These are phyloP conservation scores for Tolypocladium guangdongense DNA, from an alignment of 2,329 filamentous ascomycete species.

Conservation along the genomic window DNA sequence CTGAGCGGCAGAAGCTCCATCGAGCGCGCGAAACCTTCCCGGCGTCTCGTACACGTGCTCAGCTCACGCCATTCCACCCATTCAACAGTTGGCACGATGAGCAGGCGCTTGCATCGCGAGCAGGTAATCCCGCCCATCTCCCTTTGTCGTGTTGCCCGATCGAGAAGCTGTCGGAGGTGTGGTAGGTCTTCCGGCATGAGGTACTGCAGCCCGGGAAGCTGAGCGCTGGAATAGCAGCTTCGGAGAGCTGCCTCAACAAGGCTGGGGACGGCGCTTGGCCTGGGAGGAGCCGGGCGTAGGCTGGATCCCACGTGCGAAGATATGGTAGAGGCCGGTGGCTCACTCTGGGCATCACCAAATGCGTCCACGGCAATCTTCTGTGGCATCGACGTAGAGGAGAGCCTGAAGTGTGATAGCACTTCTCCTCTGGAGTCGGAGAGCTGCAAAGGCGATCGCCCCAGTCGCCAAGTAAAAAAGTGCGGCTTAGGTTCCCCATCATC, in stretches of 20 bases:
- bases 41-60: slow-evolving; percentile 5
- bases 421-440: slow-evolving; percentile 17
- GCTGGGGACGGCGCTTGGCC: slow-evolving; percentile 31
- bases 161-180: slow-evolving; percentile 29
- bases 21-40: not conserved
- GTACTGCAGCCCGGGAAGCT: slow-evolving; percentile 29
- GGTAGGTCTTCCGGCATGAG: slow-evolving; percentile 31
- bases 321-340: not conserved
- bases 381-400: slow-evolving; percentile 12
- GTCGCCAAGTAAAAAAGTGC: slow-evolving; percentile 11
- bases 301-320: slow-evolving; percentile 1
- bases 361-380: slow-evolving; percentile 12
- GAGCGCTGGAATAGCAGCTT: slow-evolving; percentile 31
- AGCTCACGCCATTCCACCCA: slow-evolving; percentile 54
- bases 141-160: slow-evolving; percentile 27
- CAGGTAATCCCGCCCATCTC: slow-evolving; percentile 40
- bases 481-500: slow-evolving; percentile 1
- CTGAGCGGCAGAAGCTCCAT: slow-evolving; percentile 15
- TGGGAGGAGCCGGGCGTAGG: slow-evolving; percentile 6
- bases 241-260: slow-evolving; percentile 40
- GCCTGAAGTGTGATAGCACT: slow-evolving; percentile 17
- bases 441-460: slow-evolving; percentile 21
- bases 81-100: slow-evolving; percentile 40
- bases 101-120: slow-evolving; percentile 36
- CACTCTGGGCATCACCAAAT: not conserved